Evolutionary conservation across 345 rosid genomes (phyloP), one percentile per base, ranked within the genome.

Genomic region (Lagerstroemia speciosa): DNA sequence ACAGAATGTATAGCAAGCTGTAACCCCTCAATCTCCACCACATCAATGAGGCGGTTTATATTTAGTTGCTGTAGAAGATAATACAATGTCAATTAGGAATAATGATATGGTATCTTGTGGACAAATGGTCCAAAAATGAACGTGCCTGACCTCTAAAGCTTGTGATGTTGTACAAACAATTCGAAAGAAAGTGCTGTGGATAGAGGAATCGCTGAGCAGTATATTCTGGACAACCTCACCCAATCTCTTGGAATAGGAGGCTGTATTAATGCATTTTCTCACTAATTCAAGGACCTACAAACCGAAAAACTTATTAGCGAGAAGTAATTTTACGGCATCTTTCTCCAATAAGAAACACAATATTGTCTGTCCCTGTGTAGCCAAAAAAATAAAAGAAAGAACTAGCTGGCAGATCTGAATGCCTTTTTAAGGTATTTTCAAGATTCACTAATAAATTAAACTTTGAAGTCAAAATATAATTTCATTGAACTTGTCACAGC

Each of bases 11-110:
- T 84, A 64, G 97, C 87, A 73, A 71, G 89, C 74, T 86, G 86
- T 80, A 88, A 78, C 76, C 95, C 99, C 80, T 91, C 95, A 76
- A 88, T 85, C 76, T 93, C 98, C 52, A 66, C 46, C 74, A 80
- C 78, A 77, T 85, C 93, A 76, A 86, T 62, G 55, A 79, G 78
- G 55, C 91, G 94, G 80, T 82, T 81, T 73, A 77, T 81, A 66
- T 79, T 81, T 68, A 93, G 87, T 73, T 83, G 82, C 98, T 93
- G 87, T 57, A 63, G n/a, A 73, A 53, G 61, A 70, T 46, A 14
- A 69, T 69, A 76, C 58, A 60, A 67, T 30, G 58, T 70, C 32
- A 66, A 30, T 29, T 11, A 45, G 31, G 52, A 73, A 31, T 32
- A 58, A 12, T 48, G 11, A 45, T 31, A 43, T 45, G 33, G 24